Evolutionary conservation across 169 alveolate genomes (phyloP).

Genomic region (Babesia gibsoni): DNA sequence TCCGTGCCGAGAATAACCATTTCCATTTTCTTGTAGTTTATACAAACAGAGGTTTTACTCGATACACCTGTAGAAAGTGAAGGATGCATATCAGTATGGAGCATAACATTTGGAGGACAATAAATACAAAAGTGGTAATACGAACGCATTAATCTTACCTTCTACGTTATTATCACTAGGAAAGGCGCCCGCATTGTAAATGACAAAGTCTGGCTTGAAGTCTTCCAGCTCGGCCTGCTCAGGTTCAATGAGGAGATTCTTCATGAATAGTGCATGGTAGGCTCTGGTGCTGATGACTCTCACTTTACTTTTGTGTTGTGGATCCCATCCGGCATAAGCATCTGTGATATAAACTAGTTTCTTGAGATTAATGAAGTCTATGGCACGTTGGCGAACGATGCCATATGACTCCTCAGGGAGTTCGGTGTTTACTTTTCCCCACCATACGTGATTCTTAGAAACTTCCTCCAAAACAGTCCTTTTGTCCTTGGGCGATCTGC

Average conservation of each 20-base stretch:
- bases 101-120: neutral
- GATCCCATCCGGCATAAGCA: slow-evolving; percentile 98
- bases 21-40: slow-evolving; percentile 86
- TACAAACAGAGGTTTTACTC: slow-evolving; percentile 87
- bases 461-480: slow-evolving; percentile 86
- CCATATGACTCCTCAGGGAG: slow-evolving; percentile 82
- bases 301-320: slow-evolving; percentile 83
- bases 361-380: slow-evolving; percentile 86
- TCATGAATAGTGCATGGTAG: slow-evolving; percentile 97
- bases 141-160: slow-evolving; percentile 59
- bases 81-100: neutral
- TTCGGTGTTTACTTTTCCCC: slow-evolving; percentile 95
- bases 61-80: slow-evolving; percentile 74
- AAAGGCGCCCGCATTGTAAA: slow-evolving; percentile 92
- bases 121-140: neutral
- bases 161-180: slow-evolving; percentile 85
- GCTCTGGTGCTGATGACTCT: slow-evolving; percentile 90
- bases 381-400: slow-evolving; percentile 87
- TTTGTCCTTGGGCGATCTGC: slow-evolving; percentile 91
- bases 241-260: slow-evolving; percentile 92
- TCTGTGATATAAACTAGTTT: slow-evolving; percentile 89
- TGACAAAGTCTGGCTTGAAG: slow-evolving; percentile 86
- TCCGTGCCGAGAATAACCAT: slow-evolving; percentile 93
- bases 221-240: slow-evolving; percentile 80
- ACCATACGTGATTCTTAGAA: slow-evolving; percentile 86